phyloP scores from a whole-genome alignment of 2,329 filamentous ascomycete species.

The Aspergillus niger region DNA sequence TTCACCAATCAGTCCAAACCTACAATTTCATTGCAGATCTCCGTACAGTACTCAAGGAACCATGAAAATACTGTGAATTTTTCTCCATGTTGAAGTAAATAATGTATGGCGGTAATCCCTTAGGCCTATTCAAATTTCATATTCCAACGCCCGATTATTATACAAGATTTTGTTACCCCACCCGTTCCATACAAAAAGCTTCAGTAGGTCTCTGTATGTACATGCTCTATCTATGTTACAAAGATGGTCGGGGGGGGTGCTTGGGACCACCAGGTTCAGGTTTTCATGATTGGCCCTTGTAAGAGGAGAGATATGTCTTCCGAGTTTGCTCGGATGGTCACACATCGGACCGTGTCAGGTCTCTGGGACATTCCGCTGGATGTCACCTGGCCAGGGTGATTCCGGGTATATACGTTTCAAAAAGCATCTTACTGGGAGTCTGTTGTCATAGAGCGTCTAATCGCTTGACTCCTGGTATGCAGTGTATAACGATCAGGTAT shows the following conservation, averaged over 20 bases:
- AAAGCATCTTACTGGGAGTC: not conserved
- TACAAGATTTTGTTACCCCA: not conserved
- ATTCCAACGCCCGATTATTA: not conserved
- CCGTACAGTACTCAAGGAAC: not conserved
- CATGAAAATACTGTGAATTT: not conserved
- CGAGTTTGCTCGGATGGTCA: not conserved
- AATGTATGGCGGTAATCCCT: no score
- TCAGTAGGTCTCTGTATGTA: constrained; percentile 3
- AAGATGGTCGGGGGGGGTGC: not conserved
- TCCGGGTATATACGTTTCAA: not conserved
- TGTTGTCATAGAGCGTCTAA: not conserved
- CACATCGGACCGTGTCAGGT: not conserved
- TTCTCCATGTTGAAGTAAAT: not conserved
- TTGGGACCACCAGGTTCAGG: not conserved
- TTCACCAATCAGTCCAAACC: not conserved
- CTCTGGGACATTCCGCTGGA: not conserved
- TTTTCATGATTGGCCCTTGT: not conserved
- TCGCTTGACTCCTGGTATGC: not conserved
- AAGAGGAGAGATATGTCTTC: not conserved
- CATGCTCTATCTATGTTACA: constrained; percentile 12
- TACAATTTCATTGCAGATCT: not conserved
- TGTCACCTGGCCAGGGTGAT: not conserved
- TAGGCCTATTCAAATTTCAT: no score
- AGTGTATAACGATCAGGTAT: not conserved
- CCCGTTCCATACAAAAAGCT: not conserved